phyloP scores from a whole-genome alignment of 2,329 filamentous ascomycete genomes.

The Nemania sp. region DNA sequence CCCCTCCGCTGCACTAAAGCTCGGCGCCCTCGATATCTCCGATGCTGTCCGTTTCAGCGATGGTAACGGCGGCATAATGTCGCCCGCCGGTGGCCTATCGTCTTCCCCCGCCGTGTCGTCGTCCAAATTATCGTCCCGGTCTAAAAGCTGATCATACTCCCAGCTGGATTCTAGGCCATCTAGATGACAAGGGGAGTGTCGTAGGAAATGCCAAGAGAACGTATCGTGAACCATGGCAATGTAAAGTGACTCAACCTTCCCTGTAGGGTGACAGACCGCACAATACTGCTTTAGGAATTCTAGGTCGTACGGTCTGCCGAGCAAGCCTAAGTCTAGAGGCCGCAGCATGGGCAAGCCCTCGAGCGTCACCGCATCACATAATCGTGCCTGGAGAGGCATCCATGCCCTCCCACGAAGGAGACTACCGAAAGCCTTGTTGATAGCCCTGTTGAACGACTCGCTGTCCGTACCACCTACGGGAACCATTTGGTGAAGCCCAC shows the following conservation, averaged over 20 bases:
- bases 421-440: slow-evolving; percentile 62
- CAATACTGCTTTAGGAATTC: slow-evolving; percentile 66
- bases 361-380: slow-evolving; percentile 67
- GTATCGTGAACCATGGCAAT: slow-evolving; percentile 67
- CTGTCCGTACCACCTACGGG: slow-evolving; percentile 63
- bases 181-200: slow-evolving; percentile 60
- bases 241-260: slow-evolving; percentile 70
- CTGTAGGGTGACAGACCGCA: slow-evolving; percentile 66
- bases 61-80: slow-evolving; percentile 56
- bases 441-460: slow-evolving; percentile 62
- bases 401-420: slow-evolving; percentile 64
- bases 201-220: slow-evolving; percentile 68
- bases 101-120: slow-evolving; percentile 54
- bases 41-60: slow-evolving; percentile 64
- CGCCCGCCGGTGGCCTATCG: slow-evolving; percentile 59
- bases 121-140: slow-evolving; percentile 55
- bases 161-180: slow-evolving; percentile 67
- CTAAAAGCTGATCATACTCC: slow-evolving; percentile 64
- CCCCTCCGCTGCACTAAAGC: slow-evolving; percentile 54
- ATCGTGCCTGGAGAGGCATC: slow-evolving; percentile 69
- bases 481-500: slow-evolving; percentile 69
- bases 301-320: slow-evolving; percentile 59
- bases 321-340: slow-evolving; percentile 60
- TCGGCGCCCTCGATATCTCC: slow-evolving; percentile 64
- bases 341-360: slow-evolving; percentile 70